Conservation (phyloP, 306 rosid species). For the Corylus heterophylla region DNA sequence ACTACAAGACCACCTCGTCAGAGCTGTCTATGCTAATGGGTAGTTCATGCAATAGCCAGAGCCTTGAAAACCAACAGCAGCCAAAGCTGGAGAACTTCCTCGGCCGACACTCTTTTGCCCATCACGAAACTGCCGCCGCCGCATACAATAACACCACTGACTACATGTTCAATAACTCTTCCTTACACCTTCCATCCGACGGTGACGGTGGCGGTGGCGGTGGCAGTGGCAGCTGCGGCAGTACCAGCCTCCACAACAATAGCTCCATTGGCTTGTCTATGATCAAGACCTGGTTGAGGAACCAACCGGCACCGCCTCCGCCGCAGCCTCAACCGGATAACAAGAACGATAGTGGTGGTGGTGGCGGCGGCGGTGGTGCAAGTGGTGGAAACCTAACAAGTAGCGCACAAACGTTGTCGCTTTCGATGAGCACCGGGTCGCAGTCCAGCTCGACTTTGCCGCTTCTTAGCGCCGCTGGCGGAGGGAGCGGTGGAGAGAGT, state of each 20-base stretch:
- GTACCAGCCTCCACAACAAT: background rate
- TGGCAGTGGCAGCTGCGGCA: background rate
- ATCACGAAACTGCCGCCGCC: conserved; percentile 35
- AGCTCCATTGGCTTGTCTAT: conserved; percentile 74
- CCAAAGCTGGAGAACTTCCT: conserved; percentile 92
- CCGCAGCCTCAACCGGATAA: conserved; percentile 9
- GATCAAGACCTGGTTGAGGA: conserved; percentile 90
- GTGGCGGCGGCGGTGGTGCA: background rate
- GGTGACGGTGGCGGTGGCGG: conserved; percentile 12
- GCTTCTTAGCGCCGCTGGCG: conserved; percentile 31
- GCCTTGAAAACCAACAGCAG: conserved; percentile 48
- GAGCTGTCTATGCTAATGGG: conserved; percentile 49
- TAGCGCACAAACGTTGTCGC: conserved; percentile 58
- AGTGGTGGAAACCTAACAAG: conserved; percentile 24
- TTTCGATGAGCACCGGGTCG: conserved; percentile 81
- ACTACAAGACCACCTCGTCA: conserved; percentile 38
- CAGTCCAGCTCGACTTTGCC: conserved; percentile 49
- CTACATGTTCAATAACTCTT: conserved; percentile 42
- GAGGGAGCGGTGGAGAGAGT: conserved; percentile 40
- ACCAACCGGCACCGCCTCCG: conserved; percentile 46
- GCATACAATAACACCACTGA: conserved; percentile 28
- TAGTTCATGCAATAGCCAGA: conserved; percentile 44
- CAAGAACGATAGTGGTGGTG: conserved; percentile 25
- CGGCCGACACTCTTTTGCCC: conserved; percentile 65
- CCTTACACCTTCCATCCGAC: conserved; percentile 41